A percentile compares a stretch with the other conserved stretches of the same genome.
These are phyloP conservation scores for Candida hungchunana DNA, from an alignment of 805 yeast species.

Conservation along the genomic window DNA sequence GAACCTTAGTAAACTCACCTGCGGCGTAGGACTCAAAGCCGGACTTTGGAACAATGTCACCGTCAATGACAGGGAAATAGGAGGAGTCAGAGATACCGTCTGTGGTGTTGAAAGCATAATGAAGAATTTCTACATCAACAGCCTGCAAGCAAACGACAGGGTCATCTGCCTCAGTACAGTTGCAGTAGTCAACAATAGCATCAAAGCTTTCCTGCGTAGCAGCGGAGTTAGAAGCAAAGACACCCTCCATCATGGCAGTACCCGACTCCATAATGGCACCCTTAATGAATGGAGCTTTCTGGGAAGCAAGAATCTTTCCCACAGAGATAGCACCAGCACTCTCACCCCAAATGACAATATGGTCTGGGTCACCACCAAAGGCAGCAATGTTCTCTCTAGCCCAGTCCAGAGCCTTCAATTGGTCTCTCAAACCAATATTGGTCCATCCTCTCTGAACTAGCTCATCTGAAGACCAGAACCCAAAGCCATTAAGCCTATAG, in stretches of 20 bases:
- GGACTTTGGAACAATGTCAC: conserved; percentile 15
- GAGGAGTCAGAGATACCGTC: conserved; percentile 8
- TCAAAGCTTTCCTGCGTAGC: conserved; percentile 6
- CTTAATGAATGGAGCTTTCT: conserved; percentile 11
- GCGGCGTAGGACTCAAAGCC: conserved; percentile 7
- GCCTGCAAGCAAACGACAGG: conserved; percentile 13
- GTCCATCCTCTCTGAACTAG: conserved; percentile 23
- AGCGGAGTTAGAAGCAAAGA: conserved; percentile 4
- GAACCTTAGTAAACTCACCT: conserved; percentile 19
- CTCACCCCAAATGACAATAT: conserved; percentile 35
- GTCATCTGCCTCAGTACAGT: conserved; percentile 12
- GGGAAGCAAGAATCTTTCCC: conserved; percentile 12
- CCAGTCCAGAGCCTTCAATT: conserved; percentile 34
- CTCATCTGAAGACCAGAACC: conserved; percentile 29
- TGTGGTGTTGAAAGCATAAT: conserved; percentile 12
- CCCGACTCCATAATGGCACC: conserved; percentile 21
- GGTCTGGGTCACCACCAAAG: conserved; percentile 35
- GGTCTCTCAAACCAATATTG: conserved; percentile 35
- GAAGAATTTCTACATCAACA: conserved; percentile 8
- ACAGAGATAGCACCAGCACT: conserved; percentile 32
- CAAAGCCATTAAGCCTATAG: conserved; percentile 35
- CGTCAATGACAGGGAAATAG: conserved; percentile 14
- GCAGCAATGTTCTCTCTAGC: conserved; percentile 29
- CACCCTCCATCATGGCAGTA: conserved; percentile 5
- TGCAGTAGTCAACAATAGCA: conserved; percentile 8